A percentile compares a stretch with the other conserved stretches of the same genome.
These are phyloP conservation scores for Gynostemma pentaphyllum DNA, from an alignment of 306 rosid genomes.

Conservation along the genomic window DNA sequence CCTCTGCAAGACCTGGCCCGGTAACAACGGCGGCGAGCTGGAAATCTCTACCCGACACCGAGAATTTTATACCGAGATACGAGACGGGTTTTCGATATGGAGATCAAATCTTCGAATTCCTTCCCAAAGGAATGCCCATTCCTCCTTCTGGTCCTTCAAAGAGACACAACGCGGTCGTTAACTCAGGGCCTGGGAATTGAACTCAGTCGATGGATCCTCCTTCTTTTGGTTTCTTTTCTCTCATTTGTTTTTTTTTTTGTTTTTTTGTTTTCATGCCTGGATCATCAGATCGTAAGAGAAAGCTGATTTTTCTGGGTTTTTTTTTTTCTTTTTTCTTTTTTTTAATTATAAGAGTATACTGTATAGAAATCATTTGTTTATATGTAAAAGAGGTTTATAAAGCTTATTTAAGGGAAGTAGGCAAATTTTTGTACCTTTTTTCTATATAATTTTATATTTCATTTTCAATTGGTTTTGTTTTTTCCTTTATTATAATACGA, in stretches of 20 bases:
- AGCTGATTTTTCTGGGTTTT: no score
- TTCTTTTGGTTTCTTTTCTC: neutral
- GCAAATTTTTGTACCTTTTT: neutral
- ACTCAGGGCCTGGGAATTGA: constrained; percentile 47
- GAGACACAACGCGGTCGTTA: constrained; percentile 54
- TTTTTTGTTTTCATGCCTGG: neutral
- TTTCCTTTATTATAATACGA: neutral
- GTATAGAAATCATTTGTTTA: neutral
- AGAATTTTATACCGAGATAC: neutral
- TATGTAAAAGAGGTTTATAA: neutral
- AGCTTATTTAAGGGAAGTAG: neutral
- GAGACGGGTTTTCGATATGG: constrained; percentile 9
- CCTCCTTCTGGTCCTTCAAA: constrained; percentile 88
- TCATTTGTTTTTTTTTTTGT: neutral
- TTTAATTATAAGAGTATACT: neutral
- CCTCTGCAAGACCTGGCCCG: neutral
- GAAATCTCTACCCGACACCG: neutral
- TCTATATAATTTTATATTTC: neutral
- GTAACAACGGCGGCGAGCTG: neutral
- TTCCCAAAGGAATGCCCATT: constrained; percentile 56
- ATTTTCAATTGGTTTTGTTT: neutral
- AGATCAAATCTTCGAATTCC: constrained; percentile 47
- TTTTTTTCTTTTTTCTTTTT: neutral
- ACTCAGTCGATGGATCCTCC: neutral
- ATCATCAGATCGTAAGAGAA: neutral